phyloP scores from a whole-genome alignment of 169 alveolate genomes.

The Perkinsus marinus region DNA sequence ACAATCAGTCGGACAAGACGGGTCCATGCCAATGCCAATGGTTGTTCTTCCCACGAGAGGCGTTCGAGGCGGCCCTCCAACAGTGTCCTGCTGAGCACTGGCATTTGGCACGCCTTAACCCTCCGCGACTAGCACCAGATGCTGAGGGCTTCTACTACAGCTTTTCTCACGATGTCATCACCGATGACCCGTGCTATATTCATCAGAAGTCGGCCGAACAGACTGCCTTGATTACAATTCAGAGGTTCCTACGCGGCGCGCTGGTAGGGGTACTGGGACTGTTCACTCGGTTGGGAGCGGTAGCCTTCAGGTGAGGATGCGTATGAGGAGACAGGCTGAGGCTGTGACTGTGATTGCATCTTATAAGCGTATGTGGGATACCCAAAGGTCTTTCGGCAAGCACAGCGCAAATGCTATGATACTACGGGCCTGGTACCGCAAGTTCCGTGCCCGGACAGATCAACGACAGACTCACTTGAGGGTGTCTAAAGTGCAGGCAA shows the following conservation, averaged over 20 bases:
- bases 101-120: background rate
- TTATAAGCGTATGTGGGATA: constrained; percentile 1
- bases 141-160: constrained; percentile 6
- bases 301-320: background rate
- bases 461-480: background rate
- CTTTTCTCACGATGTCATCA: background rate
- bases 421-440: background rate
- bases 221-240: background rate
- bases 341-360: constrained; percentile 1
- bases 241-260: background rate
- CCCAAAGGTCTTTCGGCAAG: background rate
- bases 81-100: background rate
- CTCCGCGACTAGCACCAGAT: background rate
- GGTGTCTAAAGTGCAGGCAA: background rate
- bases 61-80: constrained; percentile 2
- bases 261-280: background rate
- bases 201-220: constrained; percentile 1
- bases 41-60: constrained; percentile 1
- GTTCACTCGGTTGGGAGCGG: background rate
- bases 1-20: constrained; percentile 4
- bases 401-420: background rate
- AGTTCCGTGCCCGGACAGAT: background rate
- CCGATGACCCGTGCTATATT: constrained; percentile 1
- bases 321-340: background rate
- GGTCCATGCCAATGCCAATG: background rate